Evolutionary conservation across 768 basidiomycete genomes (phyloP), one percentile per base, ranked within the genome.

Genomic region (Mycena metata): DNA sequence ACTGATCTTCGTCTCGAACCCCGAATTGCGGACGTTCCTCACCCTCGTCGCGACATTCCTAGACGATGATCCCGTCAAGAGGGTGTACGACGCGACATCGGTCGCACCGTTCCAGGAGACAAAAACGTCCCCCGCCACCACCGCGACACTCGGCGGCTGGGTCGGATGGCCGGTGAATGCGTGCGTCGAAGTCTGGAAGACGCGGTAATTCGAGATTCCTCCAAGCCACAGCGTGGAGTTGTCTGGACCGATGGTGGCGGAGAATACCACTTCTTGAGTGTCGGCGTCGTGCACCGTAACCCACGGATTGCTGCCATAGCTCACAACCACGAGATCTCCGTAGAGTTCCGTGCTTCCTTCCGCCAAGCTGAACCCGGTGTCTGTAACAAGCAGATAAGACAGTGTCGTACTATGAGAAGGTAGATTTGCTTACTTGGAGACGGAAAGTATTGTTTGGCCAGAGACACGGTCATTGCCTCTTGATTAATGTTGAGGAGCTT

Each of bases 91-190:
- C 15, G 42, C 21, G 8, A 64, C 67, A 8, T 60, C 42, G 7
- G 71, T 72, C 15, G 62, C 67, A 19, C 71, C 71, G 54, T 72
- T 72, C 71, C 71, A 72, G 12, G 63, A 65, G n/a, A 66, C 71
- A 36, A 63, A 66, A 21, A 69, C n/a, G 21, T 46, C 64, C 4
- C 47, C 46, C 17, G 36, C 15, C 17, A 52, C 36, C 11, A 72
- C 39, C 7, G 58, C 19, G 3, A 66, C 52, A 16, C 45, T 58
- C 6, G 71, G 71, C 11, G 64, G 26, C 26, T n/a, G 30, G 15
- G 52, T 72, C 7, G 71, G 71, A 4, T 39, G 46, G 11, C 39
- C 39, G 11, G 9, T 39, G 15, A 39, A 39, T 2, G 39, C 39
- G 39, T 39, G 39, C 39, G 39, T 39, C 3, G 39, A 39, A 2